A percentile compares a stretch with the other conserved stretches of the same genome.
These are phyloP conservation scores for Backusella liffmaniae DNA, from an alignment of 192 early-diverging fungal genomes.

Conservation along the genomic window DNA sequence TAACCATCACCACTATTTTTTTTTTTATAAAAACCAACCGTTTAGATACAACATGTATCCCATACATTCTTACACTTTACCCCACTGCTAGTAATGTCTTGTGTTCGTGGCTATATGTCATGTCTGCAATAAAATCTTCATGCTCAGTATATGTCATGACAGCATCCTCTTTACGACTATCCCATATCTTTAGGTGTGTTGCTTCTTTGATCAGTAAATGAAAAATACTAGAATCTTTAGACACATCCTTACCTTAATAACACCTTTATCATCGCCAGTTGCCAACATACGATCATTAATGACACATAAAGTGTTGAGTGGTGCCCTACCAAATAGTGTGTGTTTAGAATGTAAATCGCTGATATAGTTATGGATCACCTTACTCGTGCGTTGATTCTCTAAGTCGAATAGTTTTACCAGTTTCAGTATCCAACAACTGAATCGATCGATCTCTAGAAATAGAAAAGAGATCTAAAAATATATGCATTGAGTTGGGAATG, in stretches of 20 bases:
- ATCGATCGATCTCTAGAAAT: conserved; percentile 87
- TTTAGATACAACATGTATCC: not conserved
- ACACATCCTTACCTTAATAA: conserved; percentile 63
- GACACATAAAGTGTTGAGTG: conserved; percentile 74
- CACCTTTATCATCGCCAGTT: conserved; percentile 91
- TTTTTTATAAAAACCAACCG: not conserved
- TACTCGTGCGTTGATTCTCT: conserved; percentile 84
- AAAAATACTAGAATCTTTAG: not conserved
- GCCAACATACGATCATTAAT: conserved; percentile 80
- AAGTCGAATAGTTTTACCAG: conserved; percentile 64
- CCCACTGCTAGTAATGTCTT: conserved; percentile 79
- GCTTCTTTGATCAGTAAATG: not conserved
- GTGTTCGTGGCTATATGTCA: conserved; percentile 66
- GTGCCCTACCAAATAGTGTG: conserved; percentile 45
- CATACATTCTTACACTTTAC: conserved; percentile 22
- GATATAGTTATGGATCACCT: not conserved
- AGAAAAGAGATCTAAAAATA: not conserved
- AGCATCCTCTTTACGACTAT: conserved; percentile 73
- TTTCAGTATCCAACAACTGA: conserved; percentile 72
- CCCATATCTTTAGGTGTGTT: conserved; percentile 71
- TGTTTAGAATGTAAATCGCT: not conserved
- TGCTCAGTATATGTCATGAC: conserved; percentile 82
- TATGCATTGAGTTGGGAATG: not conserved
- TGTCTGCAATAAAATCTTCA: conserved; percentile 90
- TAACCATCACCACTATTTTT: conserved; percentile 81